phyloP scores from a whole-genome alignment of 176 grass and related monocot species.

The Oryza meyeriana region DNA sequence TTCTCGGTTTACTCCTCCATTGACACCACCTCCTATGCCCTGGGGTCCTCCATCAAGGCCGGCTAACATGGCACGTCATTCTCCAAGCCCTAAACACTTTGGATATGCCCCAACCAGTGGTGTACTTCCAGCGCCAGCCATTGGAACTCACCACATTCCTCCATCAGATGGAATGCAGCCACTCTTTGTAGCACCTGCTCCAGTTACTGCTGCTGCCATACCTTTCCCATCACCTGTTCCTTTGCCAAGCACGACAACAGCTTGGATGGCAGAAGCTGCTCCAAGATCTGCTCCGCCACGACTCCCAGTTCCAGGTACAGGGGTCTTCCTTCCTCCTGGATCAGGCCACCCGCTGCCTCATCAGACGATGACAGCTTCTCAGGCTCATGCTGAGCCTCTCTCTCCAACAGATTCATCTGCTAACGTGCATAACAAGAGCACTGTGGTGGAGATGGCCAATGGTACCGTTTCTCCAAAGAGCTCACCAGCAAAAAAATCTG shows the following conservation, averaged over 20 bases:
- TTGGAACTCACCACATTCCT: slow-evolving; percentile 35
- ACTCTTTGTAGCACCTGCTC: slow-evolving; percentile 55
- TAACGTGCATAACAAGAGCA: slow-evolving; percentile 23
- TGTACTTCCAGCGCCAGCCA: slow-evolving; percentile 33
- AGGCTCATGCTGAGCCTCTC: slow-evolving; percentile 22
- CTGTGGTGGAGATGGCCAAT: slow-evolving; percentile 22
- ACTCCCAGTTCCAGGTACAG: slow-evolving; percentile 65
- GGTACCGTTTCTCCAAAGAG: slow-evolving; percentile 39
- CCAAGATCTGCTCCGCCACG: slow-evolving; percentile 43
- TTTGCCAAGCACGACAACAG: slow-evolving; percentile 30
- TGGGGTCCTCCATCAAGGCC: slow-evolving; percentile 55
- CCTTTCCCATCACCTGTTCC: slow-evolving; percentile 40
- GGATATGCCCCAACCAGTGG: slow-evolving; percentile 34
- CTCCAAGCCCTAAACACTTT: slow-evolving; percentile 45
- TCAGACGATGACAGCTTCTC: slow-evolving; percentile 44
- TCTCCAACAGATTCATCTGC: slow-evolving; percentile 20
- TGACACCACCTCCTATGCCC: slow-evolving; percentile 38
- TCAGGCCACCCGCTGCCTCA: slow-evolving; percentile 41
- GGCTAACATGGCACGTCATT: slow-evolving; percentile 34
- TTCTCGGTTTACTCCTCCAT: slow-evolving; percentile 28
- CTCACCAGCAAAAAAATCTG: slow-evolving; percentile 17
- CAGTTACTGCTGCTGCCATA: slow-evolving; percentile 39
- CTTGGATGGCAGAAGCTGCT: slow-evolving; percentile 56
- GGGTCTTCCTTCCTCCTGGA: slow-evolving; percentile 76
- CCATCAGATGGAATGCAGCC: slow-evolving; percentile 53